Percentiles rank a stretch among this genome's conserved stretches.
Evolutionary conservation across 768 basidiomycete species (phyloP).

Genomic region (Cystofilobasidium capitatum): DNA sequence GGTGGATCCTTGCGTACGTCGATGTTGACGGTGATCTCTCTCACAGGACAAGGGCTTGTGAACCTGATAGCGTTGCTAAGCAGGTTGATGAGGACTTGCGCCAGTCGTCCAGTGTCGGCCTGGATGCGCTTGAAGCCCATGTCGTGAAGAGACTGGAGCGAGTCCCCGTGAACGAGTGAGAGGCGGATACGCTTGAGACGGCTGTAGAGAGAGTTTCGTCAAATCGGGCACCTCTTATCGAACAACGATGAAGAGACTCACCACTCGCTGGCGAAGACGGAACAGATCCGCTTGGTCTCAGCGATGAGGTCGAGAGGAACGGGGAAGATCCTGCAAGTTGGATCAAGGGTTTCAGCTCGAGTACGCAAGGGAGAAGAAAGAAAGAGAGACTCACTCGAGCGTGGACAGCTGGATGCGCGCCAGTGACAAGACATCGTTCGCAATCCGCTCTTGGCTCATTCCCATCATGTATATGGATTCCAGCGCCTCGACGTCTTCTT

Average conservation of each 20-base stretch:
- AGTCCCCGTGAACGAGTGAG: constrained; percentile 36
- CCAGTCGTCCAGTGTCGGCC: constrained; percentile 18
- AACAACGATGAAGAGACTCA: not conserved
- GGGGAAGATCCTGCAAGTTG: constrained; percentile 27
- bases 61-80: constrained; percentile 39
- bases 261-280: constrained; percentile 42
- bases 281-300: constrained; percentile 38
- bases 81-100: constrained; percentile 33
- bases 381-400: constrained; percentile 22
- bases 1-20: constrained; percentile 39
- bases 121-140: constrained; percentile 32
- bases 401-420: constrained; percentile 23
- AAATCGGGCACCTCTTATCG: not conserved
- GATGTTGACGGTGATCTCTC: constrained; percentile 37
- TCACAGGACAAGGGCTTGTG: constrained; percentile 23
- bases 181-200: constrained; percentile 39
- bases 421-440: constrained; percentile 42
- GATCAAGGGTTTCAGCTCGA: not conserved
- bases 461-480: constrained; percentile 43
- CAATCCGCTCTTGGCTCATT: constrained; percentile 40
- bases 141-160: constrained; percentile 32
- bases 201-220: not conserved
- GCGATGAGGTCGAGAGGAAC: constrained; percentile 36
- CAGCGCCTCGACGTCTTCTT: constrained; percentile 37
- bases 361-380: not conserved